A percentile compares a stretch with the other conserved stretches of the same genome.
These are phyloP conservation scores for Trifolium pratense DNA, from an alignment of 306 rosid species.

Conservation along the genomic window DNA sequence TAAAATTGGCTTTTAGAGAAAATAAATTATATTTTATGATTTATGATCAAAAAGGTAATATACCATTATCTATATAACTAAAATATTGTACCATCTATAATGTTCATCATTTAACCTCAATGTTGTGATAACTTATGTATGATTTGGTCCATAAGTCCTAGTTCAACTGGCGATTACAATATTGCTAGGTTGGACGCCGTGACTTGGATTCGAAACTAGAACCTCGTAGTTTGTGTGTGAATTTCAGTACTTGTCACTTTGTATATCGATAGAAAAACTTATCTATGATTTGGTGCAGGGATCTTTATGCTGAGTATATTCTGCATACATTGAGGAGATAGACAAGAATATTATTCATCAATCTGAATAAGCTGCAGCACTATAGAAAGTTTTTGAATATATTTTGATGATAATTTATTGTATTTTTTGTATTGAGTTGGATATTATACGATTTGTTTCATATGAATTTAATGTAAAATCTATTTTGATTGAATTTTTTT, in stretches of 20 bases:
- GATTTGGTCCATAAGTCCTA: slow-evolving; percentile 33
- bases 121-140: slow-evolving; percentile 25
- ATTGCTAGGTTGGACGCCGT: too few species aligned
- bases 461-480: slow-evolving; percentile 22
- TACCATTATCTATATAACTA: background rate
- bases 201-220: too few species aligned
- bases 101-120: slow-evolving; percentile 14
- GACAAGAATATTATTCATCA: slow-evolving; percentile 31
- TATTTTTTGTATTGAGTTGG: slow-evolving; percentile 36
- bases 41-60: background rate
- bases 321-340: slow-evolving; percentile 83
- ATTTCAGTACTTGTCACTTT: too few species aligned
- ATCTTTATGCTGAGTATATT: slow-evolving; percentile 91
- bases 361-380: slow-evolving; percentile 44
- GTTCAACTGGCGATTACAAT: too few species aligned
- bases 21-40: background rate
- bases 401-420: slow-evolving; percentile 15
- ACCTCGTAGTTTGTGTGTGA: too few species aligned
- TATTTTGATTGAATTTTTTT: slow-evolving; percentile 23
- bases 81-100: background rate
- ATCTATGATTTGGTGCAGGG: slow-evolving; percentile 69
- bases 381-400: slow-evolving; percentile 26
- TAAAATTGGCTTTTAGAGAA: background rate
- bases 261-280: background rate
- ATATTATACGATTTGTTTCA: slow-evolving; percentile 5